A percentile compares a stretch with the other conserved stretches of the same genome.
These are phyloP conservation scores for Neurospora sp. DNA, from an alignment of 2,329 filamentous ascomycete genomes.

Conservation along the genomic window DNA sequence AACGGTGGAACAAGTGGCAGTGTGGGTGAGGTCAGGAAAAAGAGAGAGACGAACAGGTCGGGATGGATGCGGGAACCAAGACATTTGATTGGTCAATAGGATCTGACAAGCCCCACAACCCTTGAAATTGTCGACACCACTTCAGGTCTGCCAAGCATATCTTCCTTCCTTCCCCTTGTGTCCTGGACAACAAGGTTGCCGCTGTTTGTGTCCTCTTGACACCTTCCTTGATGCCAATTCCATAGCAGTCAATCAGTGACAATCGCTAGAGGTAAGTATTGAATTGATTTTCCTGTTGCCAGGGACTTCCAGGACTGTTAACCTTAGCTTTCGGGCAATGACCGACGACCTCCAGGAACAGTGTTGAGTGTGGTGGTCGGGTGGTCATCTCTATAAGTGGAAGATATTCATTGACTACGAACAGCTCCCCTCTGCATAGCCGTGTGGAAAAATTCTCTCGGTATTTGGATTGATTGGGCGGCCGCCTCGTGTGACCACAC, in stretches of 20 bases:
- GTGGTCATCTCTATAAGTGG: neutral
- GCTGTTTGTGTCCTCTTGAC: neutral
- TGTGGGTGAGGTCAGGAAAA: neutral
- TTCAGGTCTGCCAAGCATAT: neutral
- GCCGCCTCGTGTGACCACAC: neutral
- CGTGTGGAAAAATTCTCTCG: too few species aligned
- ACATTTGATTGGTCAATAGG: neutral
- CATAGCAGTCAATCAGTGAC: neutral
- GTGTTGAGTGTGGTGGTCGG: neutral
- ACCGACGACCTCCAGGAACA: neutral
- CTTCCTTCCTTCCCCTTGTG: neutral
- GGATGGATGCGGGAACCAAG: neutral
- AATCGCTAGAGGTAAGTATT: neutral
- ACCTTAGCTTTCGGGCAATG: neutral
- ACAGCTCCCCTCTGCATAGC: neutral
- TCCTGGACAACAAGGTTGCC: neutral
- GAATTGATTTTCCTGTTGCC: neutral
- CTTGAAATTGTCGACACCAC: neutral
- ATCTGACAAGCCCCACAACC: neutral
- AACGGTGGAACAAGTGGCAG: neutral
- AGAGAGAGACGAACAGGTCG: neutral
- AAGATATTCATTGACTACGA: too few species aligned
- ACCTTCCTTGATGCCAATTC: neutral
- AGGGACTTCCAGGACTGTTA: neutral
- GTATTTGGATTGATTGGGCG: neutral